Evolutionary conservation across 139 green algal species (phyloP).

Genomic region (Bryopsis sp.): DNA sequence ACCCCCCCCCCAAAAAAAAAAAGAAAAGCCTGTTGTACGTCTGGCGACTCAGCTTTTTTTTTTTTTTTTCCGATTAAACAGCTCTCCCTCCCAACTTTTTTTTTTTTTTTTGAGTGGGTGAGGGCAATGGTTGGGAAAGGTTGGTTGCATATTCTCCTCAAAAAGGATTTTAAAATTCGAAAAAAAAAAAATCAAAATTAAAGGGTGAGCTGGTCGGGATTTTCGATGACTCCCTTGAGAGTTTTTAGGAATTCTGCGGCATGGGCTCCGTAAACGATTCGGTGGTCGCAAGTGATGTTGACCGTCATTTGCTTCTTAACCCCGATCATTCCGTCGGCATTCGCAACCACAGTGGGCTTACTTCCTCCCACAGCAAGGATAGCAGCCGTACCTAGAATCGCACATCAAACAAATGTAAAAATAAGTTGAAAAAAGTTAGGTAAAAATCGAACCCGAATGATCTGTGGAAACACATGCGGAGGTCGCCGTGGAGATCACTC

Average conservation of each 20-base stretch:
- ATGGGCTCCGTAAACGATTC: conserved; percentile 91
- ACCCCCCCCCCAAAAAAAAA: too few species aligned
- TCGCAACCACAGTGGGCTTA: conserved; percentile 81
- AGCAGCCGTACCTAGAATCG: conserved; percentile 57
- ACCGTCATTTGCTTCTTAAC: conserved; percentile 92
- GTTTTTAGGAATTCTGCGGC: conserved; percentile 90
- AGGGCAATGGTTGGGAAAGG: too few species aligned
- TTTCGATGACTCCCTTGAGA: conserved; percentile 83
- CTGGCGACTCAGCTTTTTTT: too few species aligned
- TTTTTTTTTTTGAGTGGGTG: too few species aligned
- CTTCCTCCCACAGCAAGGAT: conserved; percentile 89
- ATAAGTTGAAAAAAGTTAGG: background rate
- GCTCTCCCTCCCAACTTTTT: too few species aligned
- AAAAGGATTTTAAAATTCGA: too few species aligned
- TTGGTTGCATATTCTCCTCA: too few species aligned
- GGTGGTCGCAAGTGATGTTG: conserved; percentile 95
- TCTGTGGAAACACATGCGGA: too few species aligned
- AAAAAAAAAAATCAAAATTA: too few species aligned
- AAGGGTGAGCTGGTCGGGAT: conserved; percentile 63
- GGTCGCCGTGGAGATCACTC: too few species aligned
- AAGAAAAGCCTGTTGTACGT: too few species aligned
- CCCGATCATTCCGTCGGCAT: conserved; percentile 72
- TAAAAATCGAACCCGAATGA: conserved; percentile 12
- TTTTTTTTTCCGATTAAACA: too few species aligned
- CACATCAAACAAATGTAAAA: background rate